Percentiles rank a stretch among this genome's conserved stretches.
These are phyloP conservation scores for Lyophyllum shimeji DNA, from an alignment of 768 basidiomycete genomes.

Conservation along the genomic window DNA sequence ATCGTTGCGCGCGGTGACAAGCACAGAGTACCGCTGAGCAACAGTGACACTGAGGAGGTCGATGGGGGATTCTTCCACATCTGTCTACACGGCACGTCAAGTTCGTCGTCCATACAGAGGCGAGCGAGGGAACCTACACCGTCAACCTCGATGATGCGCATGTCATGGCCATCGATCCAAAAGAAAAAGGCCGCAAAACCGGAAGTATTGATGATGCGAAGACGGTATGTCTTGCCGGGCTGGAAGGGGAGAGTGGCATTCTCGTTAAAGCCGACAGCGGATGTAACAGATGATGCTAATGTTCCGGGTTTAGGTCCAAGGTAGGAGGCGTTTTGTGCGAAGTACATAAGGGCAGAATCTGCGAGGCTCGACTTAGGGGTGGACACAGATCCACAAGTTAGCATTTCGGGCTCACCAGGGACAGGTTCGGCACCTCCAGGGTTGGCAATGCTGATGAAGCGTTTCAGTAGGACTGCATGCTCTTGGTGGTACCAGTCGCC, in stretches of 20 bases:
- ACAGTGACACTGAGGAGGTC: slow-evolving; percentile 75
- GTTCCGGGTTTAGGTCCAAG: slow-evolving; percentile 56
- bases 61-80: slow-evolving; percentile 71
- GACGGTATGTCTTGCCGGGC: slow-evolving; percentile 87
- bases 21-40: slow-evolving; percentile 91
- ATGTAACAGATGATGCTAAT: slow-evolving; percentile 47
- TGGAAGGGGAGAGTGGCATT: slow-evolving; percentile 83
- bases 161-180: slow-evolving; percentile 87
- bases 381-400: not conserved
- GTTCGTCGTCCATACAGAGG: not conserved
- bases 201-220: slow-evolving; percentile 84
- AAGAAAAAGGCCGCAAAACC: slow-evolving; percentile 78
- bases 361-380: not conserved
- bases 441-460: slow-evolving; percentile 71
- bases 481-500: slow-evolving; percentile 93
- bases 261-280: slow-evolving; percentile 79
- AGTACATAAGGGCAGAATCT: slow-evolving; percentile 86
- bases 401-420: slow-evolving; percentile 50
- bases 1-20: slow-evolving; percentile 90
- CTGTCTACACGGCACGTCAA: slow-evolving; percentile 47
- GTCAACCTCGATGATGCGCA: slow-evolving; percentile 83
- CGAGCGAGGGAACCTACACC: slow-evolving; percentile 49
- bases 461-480: slow-evolving; percentile 57
- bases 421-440: slow-evolving; percentile 88
- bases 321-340: slow-evolving; percentile 73